Evolutionary conservation across 192 early-diverging fungal species (phyloP).

Genomic region (Coemansia sp.): DNA sequence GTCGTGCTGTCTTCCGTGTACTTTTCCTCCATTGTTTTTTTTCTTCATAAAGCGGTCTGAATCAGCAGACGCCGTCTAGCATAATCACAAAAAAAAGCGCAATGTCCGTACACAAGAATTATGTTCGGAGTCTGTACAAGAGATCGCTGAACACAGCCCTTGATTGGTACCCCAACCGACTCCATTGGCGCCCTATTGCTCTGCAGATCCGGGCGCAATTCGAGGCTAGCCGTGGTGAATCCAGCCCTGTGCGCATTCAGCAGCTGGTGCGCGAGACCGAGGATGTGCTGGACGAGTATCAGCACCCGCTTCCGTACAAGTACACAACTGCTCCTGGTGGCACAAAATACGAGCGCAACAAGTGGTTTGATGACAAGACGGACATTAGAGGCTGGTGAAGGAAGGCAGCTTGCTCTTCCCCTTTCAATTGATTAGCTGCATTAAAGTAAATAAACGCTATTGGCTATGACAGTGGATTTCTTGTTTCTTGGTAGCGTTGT

Average conservation of each 20-base stretch:
- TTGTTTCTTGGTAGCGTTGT: neutral
- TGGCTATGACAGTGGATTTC: neutral
- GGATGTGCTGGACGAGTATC: conserved; percentile 67
- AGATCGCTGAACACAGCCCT: conserved; percentile 76
- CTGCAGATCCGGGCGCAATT: conserved; percentile 84
- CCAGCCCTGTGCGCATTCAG: conserved; percentile 73
- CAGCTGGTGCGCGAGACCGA: conserved; percentile 72
- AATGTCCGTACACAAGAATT: conserved; percentile 66
- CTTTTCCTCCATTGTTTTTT: neutral
- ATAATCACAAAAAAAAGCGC: neutral
- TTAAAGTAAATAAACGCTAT: neutral
- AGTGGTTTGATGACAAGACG: conserved; percentile 57
- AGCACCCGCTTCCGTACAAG: conserved; percentile 85
- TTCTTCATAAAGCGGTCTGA: neutral
- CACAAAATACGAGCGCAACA: conserved; percentile 58
- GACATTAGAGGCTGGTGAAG: neutral
- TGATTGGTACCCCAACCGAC: conserved; percentile 90
- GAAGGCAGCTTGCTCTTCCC: neutral
- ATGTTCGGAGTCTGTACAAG: conserved; percentile 84
- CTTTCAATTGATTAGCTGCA: conserved; percentile 1
- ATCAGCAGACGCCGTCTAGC: neutral
- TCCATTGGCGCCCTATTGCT: conserved; percentile 77
- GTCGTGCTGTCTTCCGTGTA: neutral
- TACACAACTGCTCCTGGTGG: conserved; percentile 56
- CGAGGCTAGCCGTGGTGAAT: conserved; percentile 75